A percentile compares a stretch with the other conserved stretches of the same genome.
Conservation (phyloP, 2,329 filamentous ascomycete genomes). For the Aspergillus sp. region DNA sequence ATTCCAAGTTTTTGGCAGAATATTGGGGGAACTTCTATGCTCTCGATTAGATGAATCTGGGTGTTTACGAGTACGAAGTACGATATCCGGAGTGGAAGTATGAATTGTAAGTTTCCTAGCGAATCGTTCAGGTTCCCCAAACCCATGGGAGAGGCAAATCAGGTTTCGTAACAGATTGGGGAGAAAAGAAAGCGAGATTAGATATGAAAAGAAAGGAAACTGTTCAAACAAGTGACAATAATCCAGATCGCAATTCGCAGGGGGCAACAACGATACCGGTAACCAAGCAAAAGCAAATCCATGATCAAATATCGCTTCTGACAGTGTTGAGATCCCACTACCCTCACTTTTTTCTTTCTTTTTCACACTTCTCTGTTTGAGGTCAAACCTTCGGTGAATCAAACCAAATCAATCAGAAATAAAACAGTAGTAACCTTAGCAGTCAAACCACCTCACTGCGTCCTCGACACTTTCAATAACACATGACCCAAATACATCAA, state of each 20-base stretch:
- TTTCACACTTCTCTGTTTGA: background rate
- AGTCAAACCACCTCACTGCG: background rate
- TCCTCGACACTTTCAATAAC: constrained; percentile 15
- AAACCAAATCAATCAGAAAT: background rate
- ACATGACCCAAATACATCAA: constrained; percentile 21
- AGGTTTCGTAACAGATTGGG: background rate
- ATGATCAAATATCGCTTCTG: background rate
- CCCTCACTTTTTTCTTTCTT: background rate
- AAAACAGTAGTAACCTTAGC: background rate
- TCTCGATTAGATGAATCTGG: too few relatives aligned
- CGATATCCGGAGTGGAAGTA: background rate
- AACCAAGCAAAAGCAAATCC: background rate
- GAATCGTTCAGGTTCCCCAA: background rate
- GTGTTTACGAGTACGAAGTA: too few relatives aligned
- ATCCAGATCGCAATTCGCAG: background rate
- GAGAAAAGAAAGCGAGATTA: background rate
- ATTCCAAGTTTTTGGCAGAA: too few relatives aligned
- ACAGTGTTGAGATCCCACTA: background rate
- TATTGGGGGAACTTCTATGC: too few relatives aligned
- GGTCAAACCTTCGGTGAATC: background rate
- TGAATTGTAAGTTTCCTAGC: background rate
- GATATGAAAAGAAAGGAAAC: background rate
- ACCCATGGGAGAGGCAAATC: background rate
- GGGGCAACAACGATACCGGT: background rate
- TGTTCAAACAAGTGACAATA: background rate